phyloP scores from a whole-genome alignment of 768 basidiomycete genomes.

The Hypholoma fasciculare region DNA sequence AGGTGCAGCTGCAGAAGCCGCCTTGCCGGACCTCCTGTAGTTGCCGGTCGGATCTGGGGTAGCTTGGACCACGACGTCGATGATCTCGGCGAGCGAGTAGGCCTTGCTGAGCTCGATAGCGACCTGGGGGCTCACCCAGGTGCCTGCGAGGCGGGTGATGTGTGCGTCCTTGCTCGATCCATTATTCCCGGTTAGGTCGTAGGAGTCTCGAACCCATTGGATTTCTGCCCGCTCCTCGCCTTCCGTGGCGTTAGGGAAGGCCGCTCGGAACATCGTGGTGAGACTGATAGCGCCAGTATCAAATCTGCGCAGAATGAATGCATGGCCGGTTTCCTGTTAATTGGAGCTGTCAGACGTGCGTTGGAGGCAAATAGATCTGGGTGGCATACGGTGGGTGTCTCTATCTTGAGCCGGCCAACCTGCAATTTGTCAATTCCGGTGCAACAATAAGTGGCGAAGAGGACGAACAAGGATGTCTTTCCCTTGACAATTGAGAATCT shows the following conservation, averaged over 20 bases:
- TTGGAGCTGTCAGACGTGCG: constrained; percentile 16
- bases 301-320: constrained; percentile 91
- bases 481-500: constrained; percentile 86
- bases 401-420: constrained; percentile 89
- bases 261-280: constrained; percentile 96
- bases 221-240: constrained; percentile 77
- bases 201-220: constrained; percentile 79
- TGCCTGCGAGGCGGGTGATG: constrained; percentile 82
- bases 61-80: constrained; percentile 68
- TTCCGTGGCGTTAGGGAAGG: constrained; percentile 81
- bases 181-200: constrained; percentile 78
- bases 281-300: constrained; percentile 92
- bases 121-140: constrained; percentile 72
- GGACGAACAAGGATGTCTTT: constrained; percentile 77
- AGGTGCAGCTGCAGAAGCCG: constrained; percentile 26
- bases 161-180: constrained; percentile 58
- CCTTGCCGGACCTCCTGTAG: constrained; percentile 72
- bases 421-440: constrained; percentile 24
- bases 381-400: constrained; percentile 68
- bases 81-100: constrained; percentile 64
- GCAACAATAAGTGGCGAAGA: constrained; percentile 7
- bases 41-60: constrained; percentile 73
- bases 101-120: constrained; percentile 68
- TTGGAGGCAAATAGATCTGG: constrained; percentile 5
- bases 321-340: constrained; percentile 71